Base-by-base conservation (phyloP, 108 stramenopile genomes). In the Aurantiochytrium sp. region DNA sequence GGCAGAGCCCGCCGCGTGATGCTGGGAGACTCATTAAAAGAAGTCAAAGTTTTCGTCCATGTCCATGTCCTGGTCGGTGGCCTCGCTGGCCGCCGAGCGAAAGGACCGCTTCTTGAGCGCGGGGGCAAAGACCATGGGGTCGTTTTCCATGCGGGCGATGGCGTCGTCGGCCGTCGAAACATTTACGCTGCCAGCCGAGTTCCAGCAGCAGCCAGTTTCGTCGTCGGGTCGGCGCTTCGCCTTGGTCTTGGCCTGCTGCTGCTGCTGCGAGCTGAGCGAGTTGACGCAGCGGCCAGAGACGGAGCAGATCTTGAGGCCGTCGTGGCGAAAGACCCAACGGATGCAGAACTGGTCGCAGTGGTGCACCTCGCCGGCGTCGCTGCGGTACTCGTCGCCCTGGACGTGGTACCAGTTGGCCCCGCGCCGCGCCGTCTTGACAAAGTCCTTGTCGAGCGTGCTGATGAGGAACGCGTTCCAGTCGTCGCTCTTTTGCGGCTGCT, bases 51-150 rank as follows among this genome's bases (percentile, higher is more conserved):
- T 6, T 1, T 65, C 59, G 34, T 65, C 59, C 73, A 81, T 81
- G 73, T 81, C 73, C 39, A 48, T 48, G 73, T 81, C 73, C 73
- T 41, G 42, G 4, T 81, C 73, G 17, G 73, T 81, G 27, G 45
- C 45, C 30, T 81, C 73, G 45, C 42, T 48, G 42, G 73, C 73
- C 6, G 73, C 73, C n/a, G 73, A 81, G 1, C 73, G 39, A 30
- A 81, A 81, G 27, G 73, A 81, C 15, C 45, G 73, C 1, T 81
- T 81, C 45, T 81, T 81, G 17, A 34, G 1, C 1, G 59, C 59
- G 10, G 59, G 59, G 22, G 59, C 59, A 4, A 65, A 65, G 34
- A 34, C 2, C 59, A 65, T 65, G 59, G 32, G 34, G 3, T 65
- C 59, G 59, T 65, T 65, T 19, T 65, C 59, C 59, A 65, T 65